phyloP scores from a whole-genome alignment of 495 filamentous ascomycete species.

The Cenococcum geophilum region DNA sequence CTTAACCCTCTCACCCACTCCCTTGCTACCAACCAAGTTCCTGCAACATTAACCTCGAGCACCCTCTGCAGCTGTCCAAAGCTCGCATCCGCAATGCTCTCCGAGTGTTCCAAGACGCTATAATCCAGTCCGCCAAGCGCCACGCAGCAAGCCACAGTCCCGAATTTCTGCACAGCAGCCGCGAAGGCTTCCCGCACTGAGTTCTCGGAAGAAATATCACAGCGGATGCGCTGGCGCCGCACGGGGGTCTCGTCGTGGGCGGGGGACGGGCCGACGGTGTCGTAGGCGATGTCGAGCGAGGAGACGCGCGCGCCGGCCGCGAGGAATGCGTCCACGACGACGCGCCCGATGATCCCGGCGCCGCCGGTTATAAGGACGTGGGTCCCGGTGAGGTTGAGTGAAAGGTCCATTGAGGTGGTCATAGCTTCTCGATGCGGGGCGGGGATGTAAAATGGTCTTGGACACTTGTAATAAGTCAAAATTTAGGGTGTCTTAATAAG shows the following conservation, averaged over 20 bases:
- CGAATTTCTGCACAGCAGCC: slow-evolving; percentile 29
- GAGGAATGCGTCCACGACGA: slow-evolving; percentile 39
- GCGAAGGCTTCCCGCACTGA: slow-evolving; percentile 33
- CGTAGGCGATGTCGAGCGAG: slow-evolving; percentile 35
- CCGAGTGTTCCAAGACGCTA: slow-evolving; percentile 36
- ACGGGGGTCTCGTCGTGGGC: not conserved
- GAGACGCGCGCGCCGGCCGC: slow-evolving; percentile 39
- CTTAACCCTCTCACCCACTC: slow-evolving; percentile 33
- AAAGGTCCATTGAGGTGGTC: slow-evolving; percentile 22
- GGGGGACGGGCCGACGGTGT: not conserved
- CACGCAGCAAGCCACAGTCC: slow-evolving; percentile 38
- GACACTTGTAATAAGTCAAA: too few relatives aligned
- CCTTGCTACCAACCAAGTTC: slow-evolving; percentile 42
- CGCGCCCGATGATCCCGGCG: slow-evolving; percentile 36
- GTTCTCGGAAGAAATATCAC: slow-evolving; percentile 37
- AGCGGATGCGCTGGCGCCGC: slow-evolving; percentile 13
- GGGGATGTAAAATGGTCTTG: too few relatives aligned
- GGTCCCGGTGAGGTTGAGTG: slow-evolving; percentile 35
- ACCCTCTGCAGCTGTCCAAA: slow-evolving; percentile 37
- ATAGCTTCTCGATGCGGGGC: too few relatives aligned
- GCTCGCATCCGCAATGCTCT: slow-evolving; percentile 37
- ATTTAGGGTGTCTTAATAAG: too few relatives aligned
- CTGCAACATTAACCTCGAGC: slow-evolving; percentile 41
- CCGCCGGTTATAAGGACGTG: slow-evolving; percentile 53
- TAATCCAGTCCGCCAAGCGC: slow-evolving; percentile 42